Evolutionary conservation across 148 eudicot species (phyloP), one percentile per base, ranked within the genome.

Genomic region (Vaccinium vitisidaea): DNA sequence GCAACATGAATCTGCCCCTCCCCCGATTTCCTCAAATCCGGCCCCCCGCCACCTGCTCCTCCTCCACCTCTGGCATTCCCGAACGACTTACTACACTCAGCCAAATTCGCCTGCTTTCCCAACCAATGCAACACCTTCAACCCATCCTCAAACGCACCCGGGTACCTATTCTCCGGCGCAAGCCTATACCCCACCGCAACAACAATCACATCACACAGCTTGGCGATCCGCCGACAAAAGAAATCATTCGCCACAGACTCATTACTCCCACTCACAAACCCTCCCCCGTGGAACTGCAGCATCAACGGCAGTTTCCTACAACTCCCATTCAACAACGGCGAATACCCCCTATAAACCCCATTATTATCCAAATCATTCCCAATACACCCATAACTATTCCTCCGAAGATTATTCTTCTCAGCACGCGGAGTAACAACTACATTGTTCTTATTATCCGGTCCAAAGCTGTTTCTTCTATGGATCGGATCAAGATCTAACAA

Each of bases 231-330:
- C 86, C 98, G 71, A 79, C 98, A 95, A 74, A 95, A 95, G n/a
- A 90, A 88, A 81, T 95, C 98, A 79, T 95, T 94, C 0, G 98
- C 93, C 32, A 87, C 96, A 10, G 98, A 96, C 84, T 96, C 99
- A 82, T 87, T 91, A 80, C 98, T 92, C 86, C 99, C 99, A 52
- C 95, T 93, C 46, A 96, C 97, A 90, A 96, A 96, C 16, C 98
- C 99, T 2, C 99, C 99, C 1, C 99, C 99, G 77, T 96, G 99
- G 82, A 96, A 93, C 89, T 96, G 97, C 88, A 96, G 55, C 97
- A 96, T 93, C 85, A 96, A 92, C 30, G 99, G 98, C 82, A 96
- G 84, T 80, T 90, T 92, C 87, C 98, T 77, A 67, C 88, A 83
- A 59, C 63, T 88, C 25, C 82, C 90, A 11, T 83, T 86, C 18